Evolutionary conservation across 768 basidiomycete genomes (phyloP), one percentile per base, ranked within the genome.

Genomic region (Lactifluus piperatus): DNA sequence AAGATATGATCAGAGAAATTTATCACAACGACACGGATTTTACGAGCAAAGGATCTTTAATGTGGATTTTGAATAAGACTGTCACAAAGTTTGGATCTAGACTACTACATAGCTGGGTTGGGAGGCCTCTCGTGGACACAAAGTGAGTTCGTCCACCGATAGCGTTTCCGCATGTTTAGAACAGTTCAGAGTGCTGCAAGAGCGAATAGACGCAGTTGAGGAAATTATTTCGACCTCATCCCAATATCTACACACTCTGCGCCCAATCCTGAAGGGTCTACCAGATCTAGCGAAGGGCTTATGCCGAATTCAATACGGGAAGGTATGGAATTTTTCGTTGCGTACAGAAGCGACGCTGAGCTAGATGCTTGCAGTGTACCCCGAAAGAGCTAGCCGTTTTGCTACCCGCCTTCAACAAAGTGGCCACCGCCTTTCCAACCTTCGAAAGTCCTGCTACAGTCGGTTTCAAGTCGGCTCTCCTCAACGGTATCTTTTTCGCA

Each of bases 261-360:
- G 87, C 18, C 77, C 81, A 36, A 68, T 82, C n/a, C 74, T 95
- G 56, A 84, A 74, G 67, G 80, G 80, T 34, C 76, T 93, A n/a
- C 93, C 94, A 0, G 94, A 97, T 69, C 81, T 97, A 47, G 83
- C 88, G 0, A 86, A 81, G 68, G 95, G 95, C 0, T 73, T 98
- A 16, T 87, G 85, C 60, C 77, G 93, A 30, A 88, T 97, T 32
- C 91, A 94, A 67, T 95, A 95, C 65, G 89, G 92, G 48, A 89
- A 92, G 75, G 91, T 92, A 63, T 64, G 75, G 62, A 27, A 43
- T n/a, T 22, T 22, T 27, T 24, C 29, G 27, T 44, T 44, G 8
- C 47, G 20, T 47, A 13, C 20, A 47, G 39, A 39, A 18, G 27
- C 22, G 7, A 18, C 48, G 24, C 47, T 57, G 32, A 60, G 2